Percentiles rank a stretch among this genome's conserved stretches.
Conservation (phyloP, 2,329 filamentous ascomycete species). For the Calycina herbarum region DNA sequence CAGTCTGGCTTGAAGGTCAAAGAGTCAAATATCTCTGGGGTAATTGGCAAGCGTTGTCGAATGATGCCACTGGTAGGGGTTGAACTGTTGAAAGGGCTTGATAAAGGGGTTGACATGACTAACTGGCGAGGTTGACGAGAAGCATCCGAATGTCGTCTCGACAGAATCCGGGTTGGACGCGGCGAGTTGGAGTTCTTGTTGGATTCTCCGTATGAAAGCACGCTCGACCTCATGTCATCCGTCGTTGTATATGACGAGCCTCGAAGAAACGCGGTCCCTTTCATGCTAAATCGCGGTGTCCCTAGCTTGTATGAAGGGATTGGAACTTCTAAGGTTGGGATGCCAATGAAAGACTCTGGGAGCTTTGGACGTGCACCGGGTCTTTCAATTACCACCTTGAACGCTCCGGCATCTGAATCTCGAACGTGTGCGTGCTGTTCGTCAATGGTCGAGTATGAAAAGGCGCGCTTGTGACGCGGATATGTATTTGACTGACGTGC, state of each 20-base stretch:
- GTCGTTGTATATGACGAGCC: slow-evolving; percentile 78
- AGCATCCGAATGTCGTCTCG: slow-evolving; percentile 36
- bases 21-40: slow-evolving; percentile 78
- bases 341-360: slow-evolving; percentile 44
- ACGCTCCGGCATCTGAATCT: slow-evolving; percentile 62
- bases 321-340: slow-evolving; percentile 66
- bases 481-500: slow-evolving; percentile 6
- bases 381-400: slow-evolving; percentile 79
- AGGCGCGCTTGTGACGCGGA: slow-evolving; percentile 57
- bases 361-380: slow-evolving; percentile 65
- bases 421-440: slow-evolving; percentile 56
- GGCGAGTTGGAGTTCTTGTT: slow-evolving; percentile 27
- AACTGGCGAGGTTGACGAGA: slow-evolving; percentile 30
- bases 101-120: slow-evolving; percentile 9
- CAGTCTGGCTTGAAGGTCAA: slow-evolving; percentile 76
- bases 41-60: slow-evolving; percentile 46
- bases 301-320: slow-evolving; percentile 86
- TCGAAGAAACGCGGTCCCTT: slow-evolving; percentile 74
- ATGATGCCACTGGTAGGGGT: slow-evolving; percentile 21
- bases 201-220: slow-evolving; percentile 47
- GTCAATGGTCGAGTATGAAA: slow-evolving; percentile 76
- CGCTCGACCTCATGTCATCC: slow-evolving; percentile 69
- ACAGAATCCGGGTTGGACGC: slow-evolving; percentile 28
- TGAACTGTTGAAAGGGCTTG: slow-evolving; percentile 22
- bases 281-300: slow-evolving; percentile 74